Conservation (phyloP, 768 basidiomycete genomes). For the Agrocybe praecox region DNA sequence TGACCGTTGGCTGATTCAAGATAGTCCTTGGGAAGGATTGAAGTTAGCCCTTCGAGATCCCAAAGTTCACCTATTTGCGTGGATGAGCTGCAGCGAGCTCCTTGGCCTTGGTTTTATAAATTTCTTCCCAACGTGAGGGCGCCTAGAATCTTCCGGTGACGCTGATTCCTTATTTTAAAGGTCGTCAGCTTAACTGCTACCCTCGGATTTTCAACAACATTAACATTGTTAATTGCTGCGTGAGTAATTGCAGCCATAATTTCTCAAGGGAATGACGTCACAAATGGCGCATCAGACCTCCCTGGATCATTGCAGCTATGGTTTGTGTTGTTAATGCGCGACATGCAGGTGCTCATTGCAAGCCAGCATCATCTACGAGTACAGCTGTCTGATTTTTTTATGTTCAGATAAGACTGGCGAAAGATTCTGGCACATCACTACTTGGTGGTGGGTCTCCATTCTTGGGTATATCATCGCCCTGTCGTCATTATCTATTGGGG, state of each 20-base stretch:
- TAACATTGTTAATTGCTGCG: conserved; percentile 61
- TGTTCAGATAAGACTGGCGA: conserved; percentile 57
- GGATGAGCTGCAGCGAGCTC: conserved; percentile 51
- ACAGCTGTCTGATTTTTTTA: not conserved
- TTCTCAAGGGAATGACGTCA: not conserved
- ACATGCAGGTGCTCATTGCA: conserved; percentile 40
- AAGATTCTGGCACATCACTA: conserved; percentile 60
- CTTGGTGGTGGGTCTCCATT: conserved; percentile 61
- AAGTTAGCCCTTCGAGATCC: conserved; percentile 57
- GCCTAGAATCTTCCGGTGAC: not conserved
- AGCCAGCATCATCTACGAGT: no score
- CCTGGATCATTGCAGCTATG: conserved; percentile 57
- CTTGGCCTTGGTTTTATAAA: conserved; percentile 60
- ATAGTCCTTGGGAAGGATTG: conserved; percentile 53
- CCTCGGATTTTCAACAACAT: conserved; percentile 59
- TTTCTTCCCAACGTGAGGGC: conserved; percentile 54
- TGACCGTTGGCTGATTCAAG: not conserved
- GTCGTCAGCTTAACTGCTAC: conserved; percentile 28
- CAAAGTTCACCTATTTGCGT: conserved; percentile 52
- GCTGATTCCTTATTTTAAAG: no score
- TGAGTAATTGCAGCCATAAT: conserved; percentile 32
- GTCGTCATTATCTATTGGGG: conserved; percentile 50
- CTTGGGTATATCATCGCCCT: conserved; percentile 62
- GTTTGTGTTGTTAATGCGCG: conserved; percentile 54
- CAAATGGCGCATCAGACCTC: conserved; percentile 42